phyloP scores from a whole-genome alignment of 495 filamentous ascomycete genomes.

The Xylaria castorea region DNA sequence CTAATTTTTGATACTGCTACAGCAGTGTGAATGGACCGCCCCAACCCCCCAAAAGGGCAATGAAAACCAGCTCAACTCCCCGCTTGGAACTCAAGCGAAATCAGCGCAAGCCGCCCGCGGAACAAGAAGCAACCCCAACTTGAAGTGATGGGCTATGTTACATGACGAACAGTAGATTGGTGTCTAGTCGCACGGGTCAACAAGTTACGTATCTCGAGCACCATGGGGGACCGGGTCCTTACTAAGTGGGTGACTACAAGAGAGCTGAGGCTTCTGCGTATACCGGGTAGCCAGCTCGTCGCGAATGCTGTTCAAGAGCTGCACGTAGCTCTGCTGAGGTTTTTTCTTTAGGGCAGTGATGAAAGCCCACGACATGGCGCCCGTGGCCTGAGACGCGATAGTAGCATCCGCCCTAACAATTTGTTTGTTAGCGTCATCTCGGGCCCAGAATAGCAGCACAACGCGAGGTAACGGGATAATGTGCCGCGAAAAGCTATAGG shows the following conservation, averaged over 20 bases:
- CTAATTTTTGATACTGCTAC: slow-evolving; percentile 1
- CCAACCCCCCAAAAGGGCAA: not conserved
- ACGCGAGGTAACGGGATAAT: not conserved
- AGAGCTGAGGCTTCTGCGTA: slow-evolving; percentile 94
- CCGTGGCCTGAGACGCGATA: slow-evolving; percentile 83
- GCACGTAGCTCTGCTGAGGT: slow-evolving; percentile 96
- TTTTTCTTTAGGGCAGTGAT: slow-evolving; percentile 94
- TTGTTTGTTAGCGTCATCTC: slow-evolving; percentile 30
- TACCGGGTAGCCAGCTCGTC: slow-evolving; percentile 90
- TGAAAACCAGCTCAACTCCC: slow-evolving; percentile 17
- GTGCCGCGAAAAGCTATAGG: slow-evolving; percentile 24
- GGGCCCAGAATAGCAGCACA: not conserved
- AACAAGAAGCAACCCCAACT: slow-evolving; percentile 6
- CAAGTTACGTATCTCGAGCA: slow-evolving; percentile 14
- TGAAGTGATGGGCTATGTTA: slow-evolving; percentile 34
- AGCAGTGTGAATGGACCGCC: slow-evolving; percentile 12
- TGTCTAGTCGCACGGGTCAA: slow-evolving; percentile 51
- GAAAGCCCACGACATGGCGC: slow-evolving; percentile 98
- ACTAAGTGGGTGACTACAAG: slow-evolving; percentile 96
- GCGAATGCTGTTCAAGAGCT: slow-evolving; percentile 92
- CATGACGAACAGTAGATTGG: slow-evolving; percentile 60
- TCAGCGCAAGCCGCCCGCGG: slow-evolving; percentile 21
- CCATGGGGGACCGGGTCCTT: slow-evolving; percentile 38
- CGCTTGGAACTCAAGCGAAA: slow-evolving; percentile 10
- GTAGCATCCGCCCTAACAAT: slow-evolving; percentile 67